A percentile compares a stretch with the other conserved stretches of the same genome.
Conservation (phyloP, 306 rosid genomes). For the Quercus wislizeni region DNA sequence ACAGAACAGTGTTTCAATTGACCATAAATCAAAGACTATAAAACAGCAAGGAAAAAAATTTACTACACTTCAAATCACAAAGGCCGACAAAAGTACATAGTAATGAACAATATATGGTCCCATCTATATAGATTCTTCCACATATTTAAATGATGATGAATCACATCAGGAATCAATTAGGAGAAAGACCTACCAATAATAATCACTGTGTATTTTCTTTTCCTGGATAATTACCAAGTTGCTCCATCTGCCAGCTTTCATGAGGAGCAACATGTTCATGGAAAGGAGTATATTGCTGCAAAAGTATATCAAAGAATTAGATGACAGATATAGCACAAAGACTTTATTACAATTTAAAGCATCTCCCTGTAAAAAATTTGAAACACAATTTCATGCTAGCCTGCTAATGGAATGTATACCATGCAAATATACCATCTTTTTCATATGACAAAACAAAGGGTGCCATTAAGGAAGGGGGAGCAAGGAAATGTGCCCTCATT, state of each 20-base stretch:
- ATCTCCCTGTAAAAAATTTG: constrained; percentile 10
- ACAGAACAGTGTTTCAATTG: constrained; percentile 33
- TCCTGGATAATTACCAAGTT: constrained; percentile 54
- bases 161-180: constrained; percentile 41
- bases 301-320: constrained; percentile 27
- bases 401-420: background rate
- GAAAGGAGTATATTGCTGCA: constrained; percentile 76
- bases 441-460: constrained; percentile 5
- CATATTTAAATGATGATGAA: constrained; percentile 53
- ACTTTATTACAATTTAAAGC: background rate
- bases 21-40: constrained; percentile 28
- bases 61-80: constrained; percentile 32
- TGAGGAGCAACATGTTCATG: constrained; percentile 64
- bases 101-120: constrained; percentile 46
- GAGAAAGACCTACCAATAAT: constrained; percentile 29
- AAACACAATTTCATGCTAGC: background rate
- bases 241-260: constrained; percentile 88
- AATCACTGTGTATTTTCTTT: constrained; percentile 54
- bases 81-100: constrained; percentile 34
- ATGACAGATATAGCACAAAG: background rate
- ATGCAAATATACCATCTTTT: background rate
- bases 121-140: constrained; percentile 41
- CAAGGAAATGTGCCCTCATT: constrained; percentile 4
- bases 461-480: constrained; percentile 1
- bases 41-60: constrained; percentile 21